Evolutionary conservation across 108 stramenopile species (phyloP), one percentile per base, ranked within the genome.

Genomic region (Schizochytrium sp.): DNA sequence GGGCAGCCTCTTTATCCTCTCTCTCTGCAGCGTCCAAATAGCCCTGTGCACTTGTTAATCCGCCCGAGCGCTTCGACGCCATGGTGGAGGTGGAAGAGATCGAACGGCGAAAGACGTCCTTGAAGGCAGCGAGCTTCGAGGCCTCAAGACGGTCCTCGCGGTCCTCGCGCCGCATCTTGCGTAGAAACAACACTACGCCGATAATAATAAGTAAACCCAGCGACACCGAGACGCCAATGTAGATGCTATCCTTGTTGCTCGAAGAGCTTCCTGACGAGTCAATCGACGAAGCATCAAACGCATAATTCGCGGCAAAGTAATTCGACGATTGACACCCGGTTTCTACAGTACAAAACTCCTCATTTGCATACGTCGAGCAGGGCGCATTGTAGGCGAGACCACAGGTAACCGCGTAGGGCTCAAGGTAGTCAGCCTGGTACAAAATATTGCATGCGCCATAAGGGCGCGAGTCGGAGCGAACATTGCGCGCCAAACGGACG

Each of bases 401-500:
- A 34, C 76, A 83, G 19, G 19, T 12, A 4, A 83, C 76, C 6
- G 76, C 45, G 48, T 53, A 47, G 10, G 76, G 76, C 76, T 83
- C 76, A 1, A 83, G 23, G 76, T 83, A 83, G 76, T 83, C 28
- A 23, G 48, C 76, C 51, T 83, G 76, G 76, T 12, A 53, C 18
- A 83, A 45, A 12, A 83, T 21, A 5, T 47, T 53, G 76, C 76
- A 83, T 4, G 76, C 51, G n/a, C 76, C 76, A 53, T 83, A 83
- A 6, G 76, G 76, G n/a, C 51, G 51, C 51, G 45, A 12, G 48
- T 21, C 19, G 51, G 45, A 21, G 25, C 16, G 19, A 14, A 83
- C 88, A 53, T 58, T 63, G 44, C 90, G 88, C 21, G 71, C 88
- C 16, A 90, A 58, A 72, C 60, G 90, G 8, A 90, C 59, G 71